Conservation (phyloP, 225 moss, liverwort and hornwort species). For the Sphagnum contortum region DNA sequence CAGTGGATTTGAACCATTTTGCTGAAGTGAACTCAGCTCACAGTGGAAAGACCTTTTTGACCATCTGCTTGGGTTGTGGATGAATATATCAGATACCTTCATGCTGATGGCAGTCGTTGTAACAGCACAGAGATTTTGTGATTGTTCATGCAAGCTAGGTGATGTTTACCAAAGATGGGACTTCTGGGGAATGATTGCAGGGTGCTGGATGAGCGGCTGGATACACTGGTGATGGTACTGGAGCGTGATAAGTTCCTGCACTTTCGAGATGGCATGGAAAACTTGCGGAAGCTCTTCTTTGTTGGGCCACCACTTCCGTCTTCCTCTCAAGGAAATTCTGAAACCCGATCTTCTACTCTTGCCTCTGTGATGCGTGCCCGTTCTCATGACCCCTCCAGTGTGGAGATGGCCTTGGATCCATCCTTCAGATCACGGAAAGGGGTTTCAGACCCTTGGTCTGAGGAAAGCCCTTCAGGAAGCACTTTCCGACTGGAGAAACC, state of each 20-base stretch:
- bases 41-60: too few relatives aligned
- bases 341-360: constrained; percentile 8
- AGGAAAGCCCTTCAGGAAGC: constrained; percentile 22
- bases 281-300: constrained; percentile 25
- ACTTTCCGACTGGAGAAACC: too few relatives aligned
- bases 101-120: too few relatives aligned
- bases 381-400: constrained; percentile 28
- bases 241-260: constrained; percentile 28
- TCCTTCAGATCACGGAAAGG: neutral
- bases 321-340: constrained; percentile 10
- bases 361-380: constrained; percentile 16
- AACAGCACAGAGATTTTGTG: too few relatives aligned
- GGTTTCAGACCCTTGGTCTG: constrained; percentile 44
- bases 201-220: constrained; percentile 34
- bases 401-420: constrained; percentile 9
- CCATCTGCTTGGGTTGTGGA: too few relatives aligned
- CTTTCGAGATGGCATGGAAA: constrained; percentile 27
- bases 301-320: constrained; percentile 18
- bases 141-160: too few relatives aligned
- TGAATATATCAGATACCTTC: too few relatives aligned
- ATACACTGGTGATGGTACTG: constrained; percentile 24
- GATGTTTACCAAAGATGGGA: too few relatives aligned
- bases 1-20: too few relatives aligned
- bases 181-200: constrained; percentile 14
- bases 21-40: too few relatives aligned